A percentile compares a stretch with the other conserved stretches of the same genome.
Evolutionary conservation across 345 rosid genomes (phyloP).

Genomic region (Salix arbutifolia): DNA sequence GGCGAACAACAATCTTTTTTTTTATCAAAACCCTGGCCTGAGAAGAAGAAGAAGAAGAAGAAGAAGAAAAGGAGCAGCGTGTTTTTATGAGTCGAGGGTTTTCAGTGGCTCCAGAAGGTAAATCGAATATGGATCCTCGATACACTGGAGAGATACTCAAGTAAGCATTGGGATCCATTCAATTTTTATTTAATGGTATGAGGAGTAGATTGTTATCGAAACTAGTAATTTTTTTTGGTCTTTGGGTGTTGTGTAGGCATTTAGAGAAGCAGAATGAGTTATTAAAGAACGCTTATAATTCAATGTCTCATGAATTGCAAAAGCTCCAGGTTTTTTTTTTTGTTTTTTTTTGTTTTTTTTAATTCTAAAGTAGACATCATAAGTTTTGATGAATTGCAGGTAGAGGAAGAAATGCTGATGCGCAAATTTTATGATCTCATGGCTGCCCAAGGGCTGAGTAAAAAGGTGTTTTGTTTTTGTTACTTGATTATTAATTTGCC

Average conservation of each 20-base stretch:
- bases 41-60: no score
- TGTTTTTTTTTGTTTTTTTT: not conserved
- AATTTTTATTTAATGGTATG: not conserved
- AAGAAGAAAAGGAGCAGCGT: no score
- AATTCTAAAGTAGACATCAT: not conserved
- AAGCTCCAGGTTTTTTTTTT: slow-evolving; percentile 40
- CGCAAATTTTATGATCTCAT: slow-evolving; percentile 57
- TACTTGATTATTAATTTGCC: not conserved
- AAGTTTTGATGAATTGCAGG: slow-evolving; percentile 31
- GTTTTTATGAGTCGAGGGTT: no score
- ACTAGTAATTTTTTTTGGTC: not conserved
- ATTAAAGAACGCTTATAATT: slow-evolving; percentile 35
- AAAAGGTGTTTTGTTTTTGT: slow-evolving; percentile 32
- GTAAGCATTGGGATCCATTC: slow-evolving; percentile 11
- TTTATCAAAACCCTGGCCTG: no score
- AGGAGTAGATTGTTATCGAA: not conserved
- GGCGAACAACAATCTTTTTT: no score
- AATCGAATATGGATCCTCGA: slow-evolving; percentile 34
- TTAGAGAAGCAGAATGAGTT: slow-evolving; percentile 59
- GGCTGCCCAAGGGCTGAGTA: slow-evolving; percentile 37
- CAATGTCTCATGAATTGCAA: slow-evolving; percentile 48
- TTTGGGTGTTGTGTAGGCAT: slow-evolving; percentile 28
- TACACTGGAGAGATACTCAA: slow-evolving; percentile 29
- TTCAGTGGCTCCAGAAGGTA: no score
- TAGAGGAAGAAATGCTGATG: slow-evolving; percentile 82